phyloP scores from a whole-genome alignment of 441 rosid species.

The Jatropha multifida region DNA sequence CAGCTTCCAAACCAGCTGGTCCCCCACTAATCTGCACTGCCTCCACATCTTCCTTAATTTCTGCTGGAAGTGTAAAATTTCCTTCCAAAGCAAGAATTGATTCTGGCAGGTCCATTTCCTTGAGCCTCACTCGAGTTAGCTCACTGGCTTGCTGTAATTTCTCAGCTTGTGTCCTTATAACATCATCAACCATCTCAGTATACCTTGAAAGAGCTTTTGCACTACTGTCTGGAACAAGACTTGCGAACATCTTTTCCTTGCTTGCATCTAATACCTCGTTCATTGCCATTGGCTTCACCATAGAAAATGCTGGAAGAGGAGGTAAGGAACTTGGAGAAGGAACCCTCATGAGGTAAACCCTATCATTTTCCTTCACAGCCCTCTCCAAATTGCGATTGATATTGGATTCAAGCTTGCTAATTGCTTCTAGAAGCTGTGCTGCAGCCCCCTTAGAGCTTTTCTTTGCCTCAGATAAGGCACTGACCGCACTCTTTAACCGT shows the following conservation, averaged over 20 bases:
- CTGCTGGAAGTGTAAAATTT: constrained; percentile 54
- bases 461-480: constrained; percentile 69
- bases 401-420: constrained; percentile 69
- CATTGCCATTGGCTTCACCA: constrained; percentile 93
- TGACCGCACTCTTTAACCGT: constrained; percentile 67
- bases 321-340: constrained; percentile 78
- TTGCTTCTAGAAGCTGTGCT: constrained; percentile 79
- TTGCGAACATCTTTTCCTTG: constrained; percentile 91
- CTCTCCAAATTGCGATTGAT: constrained; percentile 75
- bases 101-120: constrained; percentile 97
- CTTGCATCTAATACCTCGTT: constrained; percentile 86
- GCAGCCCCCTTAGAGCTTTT: constrained; percentile 84
- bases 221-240: constrained; percentile 94
- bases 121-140: constrained; percentile 85
- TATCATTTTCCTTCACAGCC: constrained; percentile 94
- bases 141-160: constrained; percentile 95
- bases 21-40: constrained; percentile 93
- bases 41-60: constrained; percentile 89
- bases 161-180: constrained; percentile 90
- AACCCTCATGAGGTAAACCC: constrained; percentile 97
- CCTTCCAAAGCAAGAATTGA: constrained; percentile 92
- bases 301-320: constrained; percentile 76
- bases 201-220: constrained; percentile 96
- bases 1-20: constrained; percentile 87
- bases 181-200: constrained; percentile 95